Conservation (phyloP, 306 rosid species). For the Vigna hirtella region DNA sequence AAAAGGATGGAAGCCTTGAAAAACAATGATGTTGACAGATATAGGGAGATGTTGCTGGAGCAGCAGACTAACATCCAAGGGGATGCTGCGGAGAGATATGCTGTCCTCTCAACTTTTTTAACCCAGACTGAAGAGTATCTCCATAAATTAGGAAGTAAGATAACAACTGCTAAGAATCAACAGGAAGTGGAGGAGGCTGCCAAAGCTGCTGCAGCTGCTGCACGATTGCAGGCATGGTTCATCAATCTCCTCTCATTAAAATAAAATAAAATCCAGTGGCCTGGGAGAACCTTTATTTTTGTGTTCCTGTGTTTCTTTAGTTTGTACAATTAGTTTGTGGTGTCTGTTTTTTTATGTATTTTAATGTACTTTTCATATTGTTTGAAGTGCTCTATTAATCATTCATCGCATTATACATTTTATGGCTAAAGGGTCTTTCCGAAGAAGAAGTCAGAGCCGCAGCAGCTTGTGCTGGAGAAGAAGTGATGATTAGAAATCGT, state of each 20-base stretch:
- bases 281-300: slow-evolving; percentile 3
- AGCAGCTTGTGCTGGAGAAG: slow-evolving; percentile 98
- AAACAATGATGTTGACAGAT: slow-evolving; percentile 97
- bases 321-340: slow-evolving; percentile 6
- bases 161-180: slow-evolving; percentile 86
- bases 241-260: slow-evolving; percentile 2
- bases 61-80: slow-evolving; percentile 91
- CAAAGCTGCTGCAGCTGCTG: slow-evolving; percentile 87
- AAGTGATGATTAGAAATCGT: slow-evolving; percentile 92
- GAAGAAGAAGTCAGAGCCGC: slow-evolving; percentile 98
- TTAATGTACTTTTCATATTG: not conserved
- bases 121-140: slow-evolving; percentile 98
- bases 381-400: slow-evolving; percentile 19
- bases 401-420: slow-evolving; percentile 41
- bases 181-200: slow-evolving; percentile 98
- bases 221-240: slow-evolving; percentile 81
- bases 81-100: slow-evolving; percentile 97
- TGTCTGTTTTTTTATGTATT: slow-evolving; percentile 20
- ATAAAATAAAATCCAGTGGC: slow-evolving; percentile 13
- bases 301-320: not conserved
- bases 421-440: slow-evolving; percentile 82
- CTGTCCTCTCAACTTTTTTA: slow-evolving; percentile 91
- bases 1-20: slow-evolving; percentile 97
- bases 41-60: slow-evolving; percentile 94
- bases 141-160: slow-evolving; percentile 90